Base-by-base conservation (phyloP, 805 yeast species). In the Saturnispora serradocipensis region DNA sequence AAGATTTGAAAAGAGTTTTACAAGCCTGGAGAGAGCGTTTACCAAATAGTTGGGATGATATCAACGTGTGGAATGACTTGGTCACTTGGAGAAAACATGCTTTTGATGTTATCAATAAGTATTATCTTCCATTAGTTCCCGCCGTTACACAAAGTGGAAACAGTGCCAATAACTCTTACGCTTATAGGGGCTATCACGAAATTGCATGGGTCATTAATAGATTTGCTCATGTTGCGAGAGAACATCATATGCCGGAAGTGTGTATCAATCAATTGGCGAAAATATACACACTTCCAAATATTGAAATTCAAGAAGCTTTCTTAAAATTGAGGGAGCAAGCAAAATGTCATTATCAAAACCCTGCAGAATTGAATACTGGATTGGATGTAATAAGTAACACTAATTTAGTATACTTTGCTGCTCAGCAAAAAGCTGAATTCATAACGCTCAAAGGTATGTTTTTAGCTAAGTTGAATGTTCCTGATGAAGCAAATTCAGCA, bases 1-100 rank as follows among this genome's bases (percentile, higher is more conserved):
- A 89, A 68, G 99, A 93, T 61, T 75, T 93, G 55, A 93, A 93
- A 69, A 78, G 98, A 50, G 96, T 93, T 0, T 69, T 93, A 40
- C 97, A 89, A 66, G 97, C 96, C 1, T 93, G 99, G 99, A 76
- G 99, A 62, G 99, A 93, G 64, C 81, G 99, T 56, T 72, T 95
- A 48, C 99, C 99, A 11, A 93, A 93, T 61, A 74, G 80, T 8
- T 93, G 98, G 97, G 99, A 93, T 68, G 99, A 93, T 65, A 90
- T 93, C 61, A 91, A 89, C 64, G 79, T 90, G 54, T 93, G 99
- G 99, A 90, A 95, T 58, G 99, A 93, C 64, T 71, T 93, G 54
- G 96, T 93, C 4, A 90, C 98, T 0, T 93, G 99, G 99, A 78
- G 99, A 59, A 98, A 93, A 68, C 98, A 93, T 70, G 97, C 96